Conservation (phyloP, 169 alveolate genomes). For the Plasmodium berghei region DNA sequence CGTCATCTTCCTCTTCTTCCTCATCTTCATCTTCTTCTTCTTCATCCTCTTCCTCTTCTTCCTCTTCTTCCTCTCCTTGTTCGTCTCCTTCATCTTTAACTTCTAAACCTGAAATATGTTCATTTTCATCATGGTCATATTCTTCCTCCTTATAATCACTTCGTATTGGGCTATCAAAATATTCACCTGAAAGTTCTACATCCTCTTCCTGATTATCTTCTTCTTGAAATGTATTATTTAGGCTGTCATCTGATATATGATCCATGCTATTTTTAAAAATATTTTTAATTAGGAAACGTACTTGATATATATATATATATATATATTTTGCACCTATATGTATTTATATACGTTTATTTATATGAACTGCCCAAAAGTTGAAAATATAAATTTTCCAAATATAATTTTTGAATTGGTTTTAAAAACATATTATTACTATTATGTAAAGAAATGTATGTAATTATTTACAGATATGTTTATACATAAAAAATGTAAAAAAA, state of each 20-base stretch:
- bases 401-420: too few relatives aligned
- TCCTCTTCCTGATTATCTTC: slow-evolving; percentile 46
- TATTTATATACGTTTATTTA: too few relatives aligned
- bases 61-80: slow-evolving; percentile 31
- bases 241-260: slow-evolving; percentile 30
- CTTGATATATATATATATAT: neutral
- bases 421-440: too few relatives aligned
- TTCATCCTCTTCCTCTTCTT: slow-evolving; percentile 46
- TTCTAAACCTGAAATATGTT: neutral
- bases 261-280: slow-evolving; percentile 21
- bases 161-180: neutral
- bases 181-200: slow-evolving; percentile 1
- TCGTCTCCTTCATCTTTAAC: neutral
- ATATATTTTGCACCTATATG: neutral
- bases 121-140: neutral
- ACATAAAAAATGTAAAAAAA: too few relatives aligned
- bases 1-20: slow-evolving; percentile 51
- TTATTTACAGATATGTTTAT: too few relatives aligned
- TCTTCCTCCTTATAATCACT: slow-evolving; percentile 3
- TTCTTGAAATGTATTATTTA: slow-evolving; percentile 24
- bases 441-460: too few relatives aligned
- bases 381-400: too few relatives aligned
- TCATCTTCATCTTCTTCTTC: slow-evolving; percentile 68
- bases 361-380: too few relatives aligned
- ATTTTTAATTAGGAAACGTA: too few relatives aligned